Evolutionary conservation across 2,329 filamentous ascomycete species (phyloP).

Genomic region (Talaromyces funiculosus): DNA sequence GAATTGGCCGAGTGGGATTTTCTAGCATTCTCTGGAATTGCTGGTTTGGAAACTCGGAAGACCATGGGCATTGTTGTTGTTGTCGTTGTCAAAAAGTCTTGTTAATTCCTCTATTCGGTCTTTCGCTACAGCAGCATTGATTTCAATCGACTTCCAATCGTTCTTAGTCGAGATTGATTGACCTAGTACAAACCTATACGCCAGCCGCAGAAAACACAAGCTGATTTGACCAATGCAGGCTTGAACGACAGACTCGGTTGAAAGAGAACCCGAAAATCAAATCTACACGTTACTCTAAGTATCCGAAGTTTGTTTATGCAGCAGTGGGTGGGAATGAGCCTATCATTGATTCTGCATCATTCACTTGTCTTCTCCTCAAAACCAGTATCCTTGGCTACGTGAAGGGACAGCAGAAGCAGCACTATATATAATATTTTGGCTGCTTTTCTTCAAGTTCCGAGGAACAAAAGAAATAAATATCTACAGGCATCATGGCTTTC

Average conservation of each 20-base stretch:
- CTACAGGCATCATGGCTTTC: slow-evolving; percentile 29
- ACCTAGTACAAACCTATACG: not conserved
- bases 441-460: not conserved
- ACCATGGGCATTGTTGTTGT: not conserved
- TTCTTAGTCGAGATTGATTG: not conserved
- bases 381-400: not conserved
- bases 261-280: not conserved
- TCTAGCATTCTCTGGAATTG: not conserved
- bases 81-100: not conserved
- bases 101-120: not conserved
- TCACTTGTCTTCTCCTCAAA: not conserved
- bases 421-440: slow-evolving; percentile 12
- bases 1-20: not conserved
- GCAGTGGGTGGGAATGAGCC: slow-evolving; percentile 1
- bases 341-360: slow-evolving; percentile 4
- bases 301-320: not conserved
- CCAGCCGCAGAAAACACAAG: not conserved
- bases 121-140: not conserved
- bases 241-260: not conserved
- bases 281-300: not conserved
- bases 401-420: slow-evolving; percentile 1
- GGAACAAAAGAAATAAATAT: not conserved
- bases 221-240: not conserved
- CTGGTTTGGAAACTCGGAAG: not conserved
- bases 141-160: not conserved